Evolutionary conservation across 2,329 filamentous ascomycete genomes (phyloP), one percentile per base, ranked within the genome.

Genomic region (Apiospora kogelbergensis): DNA sequence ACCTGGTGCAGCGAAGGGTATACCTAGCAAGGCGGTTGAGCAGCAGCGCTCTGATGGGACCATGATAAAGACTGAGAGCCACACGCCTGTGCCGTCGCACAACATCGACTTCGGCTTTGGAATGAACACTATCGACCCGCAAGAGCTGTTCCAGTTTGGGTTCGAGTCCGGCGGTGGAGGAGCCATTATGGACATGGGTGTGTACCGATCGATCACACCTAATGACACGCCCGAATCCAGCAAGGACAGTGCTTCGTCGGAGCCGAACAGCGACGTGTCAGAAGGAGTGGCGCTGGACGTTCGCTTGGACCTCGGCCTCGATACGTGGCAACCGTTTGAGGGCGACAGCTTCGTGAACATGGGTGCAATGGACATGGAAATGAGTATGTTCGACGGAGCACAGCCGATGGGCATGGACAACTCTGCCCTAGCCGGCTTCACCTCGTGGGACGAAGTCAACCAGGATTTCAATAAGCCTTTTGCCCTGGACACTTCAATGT

Each of bases 201-300:
- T 86, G 10, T 89, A 88, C 73, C 84, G 85, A 24, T 84, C 85
- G 1, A 79, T 86, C 68, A 88, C 88, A 30, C 88, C 88, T 0
- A 88, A 89, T 70, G 88, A 90, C 74, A 91, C 89, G 9, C 89
- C 89, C 0, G 89, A 90, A 72, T 90, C 88, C 2, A 87, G 83
- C 77, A 89, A 90, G 76, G 88, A 90, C 68, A 85, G 84, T 72
- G 84, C 86, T 4, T 77, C 81, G 10, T 89, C 88, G 48, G 88
- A 90, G 73, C 86, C 87, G 11, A 90, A 85, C 70, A 90, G 88
- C 74, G 89, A 91, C 72, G 85, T 90, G 22, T 84, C 87, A 2
- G 89, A 90, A 68, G 82, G 81, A 6, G 82, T 84, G 3, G 77
- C 80, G 20, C 80, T 89, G 17, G 88, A 90, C 57, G 84, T 89